phyloP scores from a whole-genome alignment of 2,329 filamentous ascomycete species.

The Epichloe baconii region DNA sequence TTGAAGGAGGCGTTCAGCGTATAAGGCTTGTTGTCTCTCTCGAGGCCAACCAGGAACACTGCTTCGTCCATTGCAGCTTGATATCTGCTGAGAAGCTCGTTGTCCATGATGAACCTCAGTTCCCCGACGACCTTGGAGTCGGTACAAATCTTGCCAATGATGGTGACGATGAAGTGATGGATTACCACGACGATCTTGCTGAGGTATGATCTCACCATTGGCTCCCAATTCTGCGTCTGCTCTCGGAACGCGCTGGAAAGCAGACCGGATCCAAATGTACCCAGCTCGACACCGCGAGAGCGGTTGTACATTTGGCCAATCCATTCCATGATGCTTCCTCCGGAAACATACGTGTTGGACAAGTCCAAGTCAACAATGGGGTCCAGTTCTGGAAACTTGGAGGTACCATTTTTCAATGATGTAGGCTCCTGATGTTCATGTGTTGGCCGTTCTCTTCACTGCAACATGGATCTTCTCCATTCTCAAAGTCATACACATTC shows the following conservation, averaged over 20 bases:
- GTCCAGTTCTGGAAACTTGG: constrained; percentile 3
- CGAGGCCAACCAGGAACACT: constrained; percentile 37
- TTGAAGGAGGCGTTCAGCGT: constrained; percentile 43
- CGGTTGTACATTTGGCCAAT: constrained; percentile 8
- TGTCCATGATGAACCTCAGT: constrained; percentile 32
- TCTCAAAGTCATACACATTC: background rate
- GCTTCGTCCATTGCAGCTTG: constrained; percentile 33
- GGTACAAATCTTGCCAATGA: constrained; percentile 29
- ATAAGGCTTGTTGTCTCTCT: constrained; percentile 29
- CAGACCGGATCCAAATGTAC: constrained; percentile 22
- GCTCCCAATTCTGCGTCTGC: constrained; percentile 41
- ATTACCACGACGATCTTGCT: constrained; percentile 36
- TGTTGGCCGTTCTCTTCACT: background rate
- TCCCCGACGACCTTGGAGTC: constrained; percentile 28
- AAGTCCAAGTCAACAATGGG: background rate
- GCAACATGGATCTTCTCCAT: background rate
- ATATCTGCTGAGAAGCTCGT: constrained; percentile 33
- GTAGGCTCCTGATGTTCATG: background rate
- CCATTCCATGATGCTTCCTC: constrained; percentile 10
- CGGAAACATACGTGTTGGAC: background rate
- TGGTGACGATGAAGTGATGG: constrained; percentile 35
- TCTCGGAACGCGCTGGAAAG: constrained; percentile 34
- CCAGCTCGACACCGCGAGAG: constrained; percentile 7
- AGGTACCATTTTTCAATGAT: background rate
- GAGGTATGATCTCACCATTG: constrained; percentile 34